phyloP scores from a whole-genome alignment of 495 filamentous ascomycete species.

The Niebla homalea region DNA sequence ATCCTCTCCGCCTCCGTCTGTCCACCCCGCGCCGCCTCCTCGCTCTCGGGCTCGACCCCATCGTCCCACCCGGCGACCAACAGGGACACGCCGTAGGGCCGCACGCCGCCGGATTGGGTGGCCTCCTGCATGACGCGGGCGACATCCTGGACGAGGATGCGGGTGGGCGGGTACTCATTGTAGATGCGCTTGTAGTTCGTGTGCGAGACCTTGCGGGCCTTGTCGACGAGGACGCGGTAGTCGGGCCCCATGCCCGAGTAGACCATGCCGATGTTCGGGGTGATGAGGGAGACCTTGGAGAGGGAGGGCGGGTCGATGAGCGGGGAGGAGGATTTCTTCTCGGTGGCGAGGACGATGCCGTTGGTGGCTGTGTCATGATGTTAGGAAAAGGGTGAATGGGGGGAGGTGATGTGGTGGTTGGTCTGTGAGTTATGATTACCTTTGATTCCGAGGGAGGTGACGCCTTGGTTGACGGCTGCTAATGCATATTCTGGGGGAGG shows the following conservation, averaged over 20 bases:
- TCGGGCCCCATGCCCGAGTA: constrained; percentile 98
- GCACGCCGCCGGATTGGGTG: constrained; percentile 92
- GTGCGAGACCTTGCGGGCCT: constrained; percentile 96
- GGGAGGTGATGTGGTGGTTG: background rate
- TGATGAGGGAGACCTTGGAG: constrained; percentile 95
- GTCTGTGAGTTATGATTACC: constrained; percentile 35
- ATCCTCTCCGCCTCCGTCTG: constrained; percentile 53
- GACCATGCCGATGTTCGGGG: constrained; percentile 99
- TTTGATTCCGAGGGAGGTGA: constrained; percentile 97
- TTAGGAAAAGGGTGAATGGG: background rate
- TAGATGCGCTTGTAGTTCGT: constrained; percentile 99
- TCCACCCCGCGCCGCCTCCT: constrained; percentile 31
- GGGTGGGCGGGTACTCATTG: constrained; percentile 98
- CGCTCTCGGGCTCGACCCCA: constrained; percentile 69
- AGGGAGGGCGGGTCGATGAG: constrained; percentile 87
- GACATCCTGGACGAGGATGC: constrained; percentile 97
- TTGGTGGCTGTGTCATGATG: constrained; percentile 58
- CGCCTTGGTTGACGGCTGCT: constrained; percentile 97
- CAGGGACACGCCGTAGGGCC: constrained; percentile 93
- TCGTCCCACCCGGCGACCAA: constrained; percentile 98
- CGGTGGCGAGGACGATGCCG: constrained; percentile 95
- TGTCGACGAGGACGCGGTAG: constrained; percentile 94
- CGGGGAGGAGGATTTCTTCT: constrained; percentile 97
- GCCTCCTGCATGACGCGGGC: constrained; percentile 97
- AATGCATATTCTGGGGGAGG: constrained; percentile 77